Evolutionary conservation across 1,139 yeast genomes (phyloP).

Genomic region (Suhomyces bolitotheri): DNA sequence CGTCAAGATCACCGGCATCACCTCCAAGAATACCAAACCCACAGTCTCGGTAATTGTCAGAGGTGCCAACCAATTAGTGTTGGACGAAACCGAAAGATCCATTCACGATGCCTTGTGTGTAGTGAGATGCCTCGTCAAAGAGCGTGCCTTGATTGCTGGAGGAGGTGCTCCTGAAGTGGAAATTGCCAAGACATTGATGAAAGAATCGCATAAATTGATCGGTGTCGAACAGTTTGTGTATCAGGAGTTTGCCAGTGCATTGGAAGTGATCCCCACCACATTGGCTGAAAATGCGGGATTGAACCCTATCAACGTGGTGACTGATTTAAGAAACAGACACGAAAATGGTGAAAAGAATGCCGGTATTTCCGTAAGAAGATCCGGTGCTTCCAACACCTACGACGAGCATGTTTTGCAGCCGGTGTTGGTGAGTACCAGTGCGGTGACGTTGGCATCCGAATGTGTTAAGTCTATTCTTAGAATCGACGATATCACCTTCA

Average conservation of each 20-base stretch:
- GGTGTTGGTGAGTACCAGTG: conserved; percentile 89
- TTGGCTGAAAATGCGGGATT: conserved; percentile 97
- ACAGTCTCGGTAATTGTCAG: conserved; percentile 91
- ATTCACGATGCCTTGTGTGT: conserved; percentile 97
- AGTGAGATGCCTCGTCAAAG: conserved; percentile 90
- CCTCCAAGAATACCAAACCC: conserved; percentile 56
- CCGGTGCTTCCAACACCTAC: conserved; percentile 88
- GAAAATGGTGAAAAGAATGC: conserved; percentile 89
- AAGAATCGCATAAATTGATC: conserved; percentile 73
- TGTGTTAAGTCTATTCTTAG: conserved; percentile 93
- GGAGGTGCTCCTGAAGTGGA: conserved; percentile 99
- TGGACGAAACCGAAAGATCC: conserved; percentile 96
- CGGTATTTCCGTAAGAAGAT: conserved; percentile 94
- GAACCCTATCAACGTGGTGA: conserved; percentile 90
- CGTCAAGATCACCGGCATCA: conserved; percentile 85
- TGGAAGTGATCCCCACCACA: conserved; percentile 95
- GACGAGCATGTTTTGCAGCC: conserved; percentile 97
- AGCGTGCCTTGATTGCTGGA: conserved; percentile 93
- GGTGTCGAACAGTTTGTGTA: conserved; percentile 96
- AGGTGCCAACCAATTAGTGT: conserved; percentile 87
- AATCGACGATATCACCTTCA: conserved; percentile 87
- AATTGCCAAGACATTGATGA: conserved; percentile 75
- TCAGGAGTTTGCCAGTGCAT: conserved; percentile 93
- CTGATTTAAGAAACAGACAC: conserved; percentile 90
- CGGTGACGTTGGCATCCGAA: conserved; percentile 91